These are phyloP conservation scores for Monosporascus sp. DNA, from an alignment of 2,329 filamentous ascomycete genomes.

Conservation along the genomic window DNA sequence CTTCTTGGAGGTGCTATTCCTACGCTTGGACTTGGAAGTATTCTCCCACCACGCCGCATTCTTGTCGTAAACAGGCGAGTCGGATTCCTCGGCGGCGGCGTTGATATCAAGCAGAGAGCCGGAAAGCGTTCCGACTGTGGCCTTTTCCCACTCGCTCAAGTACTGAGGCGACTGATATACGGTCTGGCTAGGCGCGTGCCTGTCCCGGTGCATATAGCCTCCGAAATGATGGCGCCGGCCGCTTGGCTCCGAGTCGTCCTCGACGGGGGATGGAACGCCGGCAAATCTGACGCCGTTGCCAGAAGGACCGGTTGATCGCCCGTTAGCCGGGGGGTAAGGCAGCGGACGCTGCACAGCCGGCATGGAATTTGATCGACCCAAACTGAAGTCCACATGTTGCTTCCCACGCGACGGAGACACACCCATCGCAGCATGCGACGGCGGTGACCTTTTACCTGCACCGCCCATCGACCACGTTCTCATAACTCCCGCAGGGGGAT, in stretches of 20 bases:
- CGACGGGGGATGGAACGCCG: conserved; percentile 24
- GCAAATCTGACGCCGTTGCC: conserved; percentile 22
- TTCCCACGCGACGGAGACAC: too few species aligned
- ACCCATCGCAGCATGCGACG: background rate
- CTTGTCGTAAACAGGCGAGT: conserved; percentile 35
- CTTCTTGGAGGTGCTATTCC: conserved; percentile 39
- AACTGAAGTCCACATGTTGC: conserved; percentile 12
- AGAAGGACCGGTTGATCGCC: background rate
- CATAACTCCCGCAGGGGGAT: background rate
- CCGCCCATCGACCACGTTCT: conserved; percentile 4
- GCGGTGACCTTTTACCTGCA: background rate
- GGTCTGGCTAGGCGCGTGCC: conserved; percentile 44
- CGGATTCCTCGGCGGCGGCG: conserved; percentile 21
- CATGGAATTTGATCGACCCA: conserved; percentile 18
- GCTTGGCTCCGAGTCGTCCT: conserved; percentile 17
- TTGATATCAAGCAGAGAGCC: conserved; percentile 56
- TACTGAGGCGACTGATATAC: conserved; percentile 56
- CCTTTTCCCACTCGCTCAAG: conserved; percentile 71
- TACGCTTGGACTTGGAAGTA: conserved; percentile 34
- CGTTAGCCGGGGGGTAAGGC: conserved; percentile 4
- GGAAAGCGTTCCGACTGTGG: conserved; percentile 56
- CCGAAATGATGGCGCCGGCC: conserved; percentile 19
- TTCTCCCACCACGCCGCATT: conserved; percentile 75
- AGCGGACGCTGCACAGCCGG: conserved; percentile 11
- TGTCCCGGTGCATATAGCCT: conserved; percentile 23